phyloP scores from a whole-genome alignment of 2,329 filamentous ascomycete genomes.

The Penicillium brasilianum region DNA sequence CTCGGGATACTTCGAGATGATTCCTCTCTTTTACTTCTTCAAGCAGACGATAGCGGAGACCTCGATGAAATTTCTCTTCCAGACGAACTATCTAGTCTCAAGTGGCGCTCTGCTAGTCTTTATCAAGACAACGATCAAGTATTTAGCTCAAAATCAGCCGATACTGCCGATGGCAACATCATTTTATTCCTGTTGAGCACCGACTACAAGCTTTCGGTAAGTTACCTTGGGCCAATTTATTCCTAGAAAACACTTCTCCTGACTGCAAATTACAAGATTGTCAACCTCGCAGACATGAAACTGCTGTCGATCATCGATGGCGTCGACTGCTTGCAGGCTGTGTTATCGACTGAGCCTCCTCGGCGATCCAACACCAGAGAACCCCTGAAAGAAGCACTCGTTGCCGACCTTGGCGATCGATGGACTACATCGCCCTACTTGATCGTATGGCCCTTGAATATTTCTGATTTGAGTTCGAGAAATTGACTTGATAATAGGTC shows the following conservation, averaged over 20 bases:
- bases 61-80: constrained; percentile 78
- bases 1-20: constrained; percentile 84
- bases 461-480: constrained; percentile 4
- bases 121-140: constrained; percentile 70
- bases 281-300: constrained; percentile 74
- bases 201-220: constrained; percentile 75
- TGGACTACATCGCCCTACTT: constrained; percentile 75
- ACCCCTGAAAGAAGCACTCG: constrained; percentile 75
- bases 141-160: constrained; percentile 50
- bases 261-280: constrained; percentile 61
- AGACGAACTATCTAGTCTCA: constrained; percentile 63
- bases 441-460: constrained; percentile 63
- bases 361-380: constrained; percentile 75
- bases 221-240: constrained; percentile 36
- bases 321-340: constrained; percentile 75
- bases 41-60: constrained; percentile 80
- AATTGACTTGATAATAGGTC: constrained; percentile 56
- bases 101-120: constrained; percentile 83
- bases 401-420: constrained; percentile 82
- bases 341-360: constrained; percentile 73
- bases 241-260: not conserved
- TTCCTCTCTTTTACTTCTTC: constrained; percentile 75
- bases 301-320: constrained; percentile 77
- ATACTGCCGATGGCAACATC: constrained; percentile 54
- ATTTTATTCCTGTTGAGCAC: constrained; percentile 78